Evolutionary conservation across 805 yeast genomes (phyloP).

Genomic region (Yarrowia alimentaria): DNA sequence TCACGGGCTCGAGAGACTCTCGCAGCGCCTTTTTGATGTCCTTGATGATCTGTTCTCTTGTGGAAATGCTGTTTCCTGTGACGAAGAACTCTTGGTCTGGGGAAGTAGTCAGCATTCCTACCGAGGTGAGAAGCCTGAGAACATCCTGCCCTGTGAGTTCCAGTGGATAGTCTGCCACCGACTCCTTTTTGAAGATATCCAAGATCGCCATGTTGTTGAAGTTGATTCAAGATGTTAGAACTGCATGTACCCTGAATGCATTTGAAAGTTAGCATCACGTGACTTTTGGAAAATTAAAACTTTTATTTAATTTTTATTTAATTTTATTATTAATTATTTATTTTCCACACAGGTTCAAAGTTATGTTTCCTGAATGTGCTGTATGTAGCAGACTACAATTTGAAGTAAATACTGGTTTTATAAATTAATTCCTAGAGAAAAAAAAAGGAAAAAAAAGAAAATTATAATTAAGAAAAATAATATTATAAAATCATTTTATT

Average conservation of each 20-base stretch:
- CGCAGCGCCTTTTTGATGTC: slow-evolving; percentile 12
- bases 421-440: too few species aligned
- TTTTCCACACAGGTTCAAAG: too few species aligned
- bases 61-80: slow-evolving; percentile 8
- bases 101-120: slow-evolving; percentile 6
- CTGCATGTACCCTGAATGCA: not conserved
- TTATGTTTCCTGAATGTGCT: too few species aligned
- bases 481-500: not conserved
- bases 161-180: slow-evolving; percentile 1
- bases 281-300: too few species aligned
- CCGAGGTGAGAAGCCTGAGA: slow-evolving; percentile 7
- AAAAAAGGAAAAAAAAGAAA: too few species aligned
- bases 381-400: too few species aligned
- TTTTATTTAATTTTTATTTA: too few species aligned
- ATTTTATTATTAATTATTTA: too few species aligned
- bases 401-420: too few species aligned
- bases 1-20: slow-evolving; percentile 14
- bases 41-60: slow-evolving; percentile 22
- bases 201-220: slow-evolving; percentile 20
- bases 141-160: slow-evolving; percentile 19
- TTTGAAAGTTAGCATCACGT: not conserved
- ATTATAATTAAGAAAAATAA: too few species aligned
- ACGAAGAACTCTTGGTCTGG: slow-evolving; percentile 21
- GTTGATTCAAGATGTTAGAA: too few species aligned
- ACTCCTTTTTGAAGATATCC: slow-evolving; percentile 8